phyloP scores from a whole-genome alignment of 495 filamentous ascomycete genomes.

The Pseudevernia furfuracea region DNA sequence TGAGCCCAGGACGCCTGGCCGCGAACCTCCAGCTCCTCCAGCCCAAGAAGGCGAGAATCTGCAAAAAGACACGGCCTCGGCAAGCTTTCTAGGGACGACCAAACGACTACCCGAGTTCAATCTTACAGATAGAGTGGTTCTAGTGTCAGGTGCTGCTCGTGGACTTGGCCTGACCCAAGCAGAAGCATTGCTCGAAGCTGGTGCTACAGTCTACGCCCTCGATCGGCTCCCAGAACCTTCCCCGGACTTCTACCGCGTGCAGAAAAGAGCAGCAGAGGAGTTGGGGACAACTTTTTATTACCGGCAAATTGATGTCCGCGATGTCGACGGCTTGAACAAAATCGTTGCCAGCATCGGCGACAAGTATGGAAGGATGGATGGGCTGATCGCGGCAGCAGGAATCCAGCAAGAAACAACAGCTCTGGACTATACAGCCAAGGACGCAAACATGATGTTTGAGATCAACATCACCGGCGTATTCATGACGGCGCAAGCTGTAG shows the following conservation, averaged over 20 bases:
- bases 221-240: slow-evolving; percentile 41
- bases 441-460: slow-evolving; percentile 63
- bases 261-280: slow-evolving; percentile 53
- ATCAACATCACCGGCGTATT: slow-evolving; percentile 74
- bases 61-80: slow-evolving; percentile 15
- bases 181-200: slow-evolving; percentile 72
- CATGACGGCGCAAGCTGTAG: slow-evolving; percentile 63
- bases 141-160: slow-evolving; percentile 71
- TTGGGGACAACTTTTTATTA: slow-evolving; percentile 67
- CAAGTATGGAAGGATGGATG: slow-evolving; percentile 65
- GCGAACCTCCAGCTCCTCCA: slow-evolving; percentile 22
- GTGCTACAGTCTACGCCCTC: slow-evolving; percentile 51
- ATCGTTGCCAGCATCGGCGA: slow-evolving; percentile 62
- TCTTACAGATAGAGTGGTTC: slow-evolving; percentile 65
- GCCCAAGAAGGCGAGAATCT: slow-evolving; percentile 21
- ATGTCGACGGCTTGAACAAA: slow-evolving; percentile 58
- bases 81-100: slow-evolving; percentile 25
- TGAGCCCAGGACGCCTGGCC: slow-evolving; percentile 18
- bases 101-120: slow-evolving; percentile 67
- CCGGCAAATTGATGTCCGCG: slow-evolving; percentile 78
- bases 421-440: slow-evolving; percentile 58
- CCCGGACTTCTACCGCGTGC: slow-evolving; percentile 53
- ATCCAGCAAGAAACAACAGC: slow-evolving; percentile 64
- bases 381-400: slow-evolving; percentile 67
- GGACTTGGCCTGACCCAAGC: slow-evolving; percentile 74